Base-by-base conservation (phyloP, 495 filamentous ascomycete species). In the Hypoxylon intermedium region DNA sequence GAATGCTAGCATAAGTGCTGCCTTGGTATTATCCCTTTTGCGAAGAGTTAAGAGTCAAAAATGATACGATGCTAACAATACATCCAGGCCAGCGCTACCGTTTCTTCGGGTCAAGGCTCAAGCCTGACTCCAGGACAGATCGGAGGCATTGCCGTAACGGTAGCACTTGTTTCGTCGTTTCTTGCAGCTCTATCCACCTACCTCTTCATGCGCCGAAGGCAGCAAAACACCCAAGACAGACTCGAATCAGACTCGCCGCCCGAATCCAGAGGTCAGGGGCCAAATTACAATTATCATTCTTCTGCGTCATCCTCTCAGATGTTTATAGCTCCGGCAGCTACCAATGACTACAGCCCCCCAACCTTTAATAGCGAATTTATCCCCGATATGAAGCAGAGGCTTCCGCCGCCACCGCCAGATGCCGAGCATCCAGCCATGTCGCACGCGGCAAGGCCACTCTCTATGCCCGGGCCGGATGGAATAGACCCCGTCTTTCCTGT, bases 121-220 rank as follows among this genome's bases (percentile, higher is more conserved):
- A 51, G 12, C 6, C 45, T 70, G 4, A 50, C 46, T 6, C 34
- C 57, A 18, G 60, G 65, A 4, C 63, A 64, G 24, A 54, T 67
- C 3, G 67, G 19, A 7, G 67, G 67, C 19, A 58, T 70, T 7
- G 43, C 65, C n/a, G 24, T 70, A 40, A 47, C 51, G 3, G 60
- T 67, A 6, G 55, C 56, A 15, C 20, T 68, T 30, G 24, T 34
- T 15, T 58, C 64, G 7, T 55, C 67, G 5, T 6, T 67, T 1
- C 43, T 60, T 6, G 65, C 67, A 3, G 57, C 58, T 30, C 34
- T 65, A 9, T 34, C 50, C 16, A 60, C 58, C n/a, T 65, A 44
- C 24, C 47, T 67, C 36, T n/a, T 70, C 26, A 60, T 70, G 44
- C 13, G 42, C 40, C 15, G 15, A 37, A 50, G n/a, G 30, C 18